Base-by-base conservation (phyloP, 2,329 filamentous ascomycete genomes). In the Neodidymelliopsis sp. region DNA sequence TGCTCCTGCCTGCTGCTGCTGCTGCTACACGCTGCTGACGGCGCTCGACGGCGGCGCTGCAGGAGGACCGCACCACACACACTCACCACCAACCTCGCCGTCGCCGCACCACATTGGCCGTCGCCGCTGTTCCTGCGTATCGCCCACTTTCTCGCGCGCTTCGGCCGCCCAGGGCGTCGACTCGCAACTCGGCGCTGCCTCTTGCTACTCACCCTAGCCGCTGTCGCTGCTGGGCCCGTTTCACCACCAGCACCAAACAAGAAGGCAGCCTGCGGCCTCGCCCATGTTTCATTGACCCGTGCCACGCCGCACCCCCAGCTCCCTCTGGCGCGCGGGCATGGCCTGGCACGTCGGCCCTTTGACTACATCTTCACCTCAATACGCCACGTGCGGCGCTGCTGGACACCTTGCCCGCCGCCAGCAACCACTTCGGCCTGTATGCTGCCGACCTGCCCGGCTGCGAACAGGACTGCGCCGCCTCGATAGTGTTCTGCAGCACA, bases 181-280 rank as follows among this genome's bases (percentile, higher is more conserved):
- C 38, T 54, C 49, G 49, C 23, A 18, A 27, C 38, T 54, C 49
- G 49, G 56, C 61, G 63, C 62, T 62, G 60, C 62, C 62, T 60
- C 60, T 27, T 61, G 50, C 48, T 65, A 65, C 49, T 60, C 62
- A 60, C 62, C 61, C n/a, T n/a, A n/a, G n/a, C n/a, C n/a, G n/a
- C n/a, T 52, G 49, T 39, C 44, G 49, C 50, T 51, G 51, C 52
- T 52, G 49, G 53, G 35, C 47, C 37, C 35, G 46, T 50, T 52
- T 50, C 42, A 48, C 59, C 41, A 47, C 59, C 59, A 60, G 34
- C 34, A 57, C 60, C 54, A 53, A 65, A 59, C 29, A 46, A 63
- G 62, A 56, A 62, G 60, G 58, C 62, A 54, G 49, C 48, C 53
- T 46, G 39, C 19, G 49, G 50, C 51, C 59, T 53, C 56, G 56